Conservation (phyloP, 1,284 basidiomycete genomes). For the Schizopora paradoxa region DNA sequence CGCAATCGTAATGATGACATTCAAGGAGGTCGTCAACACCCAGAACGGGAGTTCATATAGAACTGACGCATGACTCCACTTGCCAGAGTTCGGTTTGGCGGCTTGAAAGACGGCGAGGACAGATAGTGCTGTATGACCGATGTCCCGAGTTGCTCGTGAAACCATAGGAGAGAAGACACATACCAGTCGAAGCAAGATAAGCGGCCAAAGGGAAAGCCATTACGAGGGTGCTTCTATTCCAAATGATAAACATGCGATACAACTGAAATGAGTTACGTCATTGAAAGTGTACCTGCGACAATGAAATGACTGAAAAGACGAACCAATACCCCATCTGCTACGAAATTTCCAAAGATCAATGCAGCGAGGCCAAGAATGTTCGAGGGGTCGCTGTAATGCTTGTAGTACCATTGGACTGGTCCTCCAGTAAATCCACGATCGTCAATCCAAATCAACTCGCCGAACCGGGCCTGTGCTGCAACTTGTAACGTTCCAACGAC, state of each 20-base stretch:
- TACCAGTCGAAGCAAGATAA: background rate
- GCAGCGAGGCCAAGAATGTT: background rate
- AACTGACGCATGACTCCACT: background rate
- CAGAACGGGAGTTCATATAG: background rate
- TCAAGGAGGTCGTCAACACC: background rate
- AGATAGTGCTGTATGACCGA: background rate
- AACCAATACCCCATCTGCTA: background rate
- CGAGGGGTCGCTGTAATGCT: background rate
- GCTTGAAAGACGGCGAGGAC: background rate
- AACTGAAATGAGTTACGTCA: background rate
- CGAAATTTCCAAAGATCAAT: background rate
- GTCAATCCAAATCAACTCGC: background rate
- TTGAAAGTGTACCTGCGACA: background rate
- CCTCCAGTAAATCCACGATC: background rate
- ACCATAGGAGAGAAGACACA: background rate
- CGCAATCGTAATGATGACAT: background rate
- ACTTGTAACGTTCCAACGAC: background rate
- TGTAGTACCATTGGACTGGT: background rate
- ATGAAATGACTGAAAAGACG: background rate
- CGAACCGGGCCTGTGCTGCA: background rate
- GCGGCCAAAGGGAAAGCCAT: background rate
- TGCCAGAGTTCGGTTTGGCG: background rate
- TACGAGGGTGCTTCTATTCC: background rate
- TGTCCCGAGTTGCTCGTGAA: background rate
- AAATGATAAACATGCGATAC: background rate